A percentile compares a stretch with the other conserved stretches of the same genome.
Conservation (phyloP, 208 protist genomes). For the Trypanosoma theileri region DNA sequence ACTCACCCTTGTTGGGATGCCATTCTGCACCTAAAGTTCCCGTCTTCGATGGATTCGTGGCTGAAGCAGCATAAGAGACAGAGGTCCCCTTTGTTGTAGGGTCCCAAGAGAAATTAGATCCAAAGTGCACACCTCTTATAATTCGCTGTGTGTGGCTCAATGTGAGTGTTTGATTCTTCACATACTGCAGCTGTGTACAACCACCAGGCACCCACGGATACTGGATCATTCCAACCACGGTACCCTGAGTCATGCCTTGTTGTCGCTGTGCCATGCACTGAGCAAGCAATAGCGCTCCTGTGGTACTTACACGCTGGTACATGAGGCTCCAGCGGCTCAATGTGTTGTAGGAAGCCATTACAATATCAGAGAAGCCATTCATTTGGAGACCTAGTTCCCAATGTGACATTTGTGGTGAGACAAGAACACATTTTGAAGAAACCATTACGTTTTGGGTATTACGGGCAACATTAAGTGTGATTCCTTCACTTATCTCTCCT, state of each 20-base stretch:
- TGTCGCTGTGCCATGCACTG: constrained; percentile 90
- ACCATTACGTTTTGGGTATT: constrained; percentile 86
- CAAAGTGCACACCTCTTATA: constrained; percentile 79
- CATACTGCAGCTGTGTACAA: constrained; percentile 84
- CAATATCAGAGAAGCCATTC: constrained; percentile 86
- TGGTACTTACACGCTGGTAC: constrained; percentile 80
- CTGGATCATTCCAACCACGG: constrained; percentile 84
- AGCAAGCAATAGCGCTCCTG: constrained; percentile 73
- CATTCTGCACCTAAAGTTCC: constrained; percentile 60
- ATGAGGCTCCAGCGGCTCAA: constrained; percentile 84
- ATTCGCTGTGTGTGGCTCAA: constrained; percentile 81
- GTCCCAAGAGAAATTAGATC: constrained; percentile 69
- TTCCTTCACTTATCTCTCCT: constrained; percentile 68
- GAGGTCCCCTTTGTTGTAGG: constrained; percentile 55
- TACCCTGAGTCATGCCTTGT: constrained; percentile 75
- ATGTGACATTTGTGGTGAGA: constrained; percentile 78
- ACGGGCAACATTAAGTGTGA: constrained; percentile 70
- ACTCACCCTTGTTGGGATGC: constrained; percentile 73
- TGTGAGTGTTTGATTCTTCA: constrained; percentile 77
- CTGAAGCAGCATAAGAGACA: constrained; percentile 63
- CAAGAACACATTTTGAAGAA: constrained; percentile 75
- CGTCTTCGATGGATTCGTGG: constrained; percentile 65
- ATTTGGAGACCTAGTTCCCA: constrained; percentile 90
- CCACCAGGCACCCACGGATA: constrained; percentile 84
- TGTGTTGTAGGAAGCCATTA: constrained; percentile 82